Evolutionary conservation across 108 stramenopile genomes (phyloP).

Genomic region (Nitzschia inconspicua): DNA sequence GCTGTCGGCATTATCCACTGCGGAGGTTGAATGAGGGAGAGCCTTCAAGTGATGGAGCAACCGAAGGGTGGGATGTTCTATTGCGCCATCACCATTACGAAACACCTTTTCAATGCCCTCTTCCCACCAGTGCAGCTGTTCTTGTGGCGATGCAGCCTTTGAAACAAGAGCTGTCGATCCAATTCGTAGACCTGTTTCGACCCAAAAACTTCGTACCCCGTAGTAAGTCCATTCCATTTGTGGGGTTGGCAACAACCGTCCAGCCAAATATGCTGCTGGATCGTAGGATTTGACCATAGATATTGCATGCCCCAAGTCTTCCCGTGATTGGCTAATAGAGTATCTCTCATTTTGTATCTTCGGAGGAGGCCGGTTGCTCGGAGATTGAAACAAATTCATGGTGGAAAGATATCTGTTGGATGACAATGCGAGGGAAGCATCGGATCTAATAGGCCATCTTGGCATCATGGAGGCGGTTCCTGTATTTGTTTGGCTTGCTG

Average conservation of each 20-base stretch:
- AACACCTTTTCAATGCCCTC: slow-evolving; percentile 1
- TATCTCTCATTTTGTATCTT: too few relatives aligned
- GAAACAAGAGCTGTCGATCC: slow-evolving; percentile 6
- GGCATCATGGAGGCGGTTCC: too few relatives aligned
- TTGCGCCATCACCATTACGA: too few relatives aligned
- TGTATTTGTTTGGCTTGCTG: too few relatives aligned
- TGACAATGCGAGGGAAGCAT: too few relatives aligned
- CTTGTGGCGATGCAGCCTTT: slow-evolving; percentile 1
- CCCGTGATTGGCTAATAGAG: too few relatives aligned
- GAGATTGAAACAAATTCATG: too few relatives aligned
- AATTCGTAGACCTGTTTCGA: slow-evolving; percentile 31
- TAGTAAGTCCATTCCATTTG: slow-evolving; percentile 16
- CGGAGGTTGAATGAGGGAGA: background rate
- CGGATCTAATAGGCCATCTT: too few relatives aligned
- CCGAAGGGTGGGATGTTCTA: slow-evolving; percentile 26
- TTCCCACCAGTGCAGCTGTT: slow-evolving; percentile 29
- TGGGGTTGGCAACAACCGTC: slow-evolving; percentile 12
- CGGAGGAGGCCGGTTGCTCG: too few relatives aligned
- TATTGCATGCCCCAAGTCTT: slow-evolving; percentile 3
- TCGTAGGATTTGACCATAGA: slow-evolving; percentile 19
- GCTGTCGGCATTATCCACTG: too few relatives aligned
- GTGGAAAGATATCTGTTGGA: too few relatives aligned
- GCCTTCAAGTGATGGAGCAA: background rate
- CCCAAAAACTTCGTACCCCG: slow-evolving; percentile 33
- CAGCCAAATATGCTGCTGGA: slow-evolving; percentile 26